Conservation (phyloP, 106 monocot species). For the Dendrobium huoshanense region DNA sequence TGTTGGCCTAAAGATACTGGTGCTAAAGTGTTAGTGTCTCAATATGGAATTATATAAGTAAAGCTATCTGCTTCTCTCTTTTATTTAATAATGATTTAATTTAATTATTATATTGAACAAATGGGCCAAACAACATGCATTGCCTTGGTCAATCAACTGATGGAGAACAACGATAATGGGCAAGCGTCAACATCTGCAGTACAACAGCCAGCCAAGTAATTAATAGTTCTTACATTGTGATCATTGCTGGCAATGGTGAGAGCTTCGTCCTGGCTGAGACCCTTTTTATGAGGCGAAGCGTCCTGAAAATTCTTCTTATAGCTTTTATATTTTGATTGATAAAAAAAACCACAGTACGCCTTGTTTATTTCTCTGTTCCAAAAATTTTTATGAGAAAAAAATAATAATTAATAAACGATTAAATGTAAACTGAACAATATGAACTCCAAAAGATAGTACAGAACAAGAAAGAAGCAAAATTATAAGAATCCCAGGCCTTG, state of each 20-base stretch:
- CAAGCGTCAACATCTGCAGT: not conserved
- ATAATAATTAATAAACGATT: not conserved
- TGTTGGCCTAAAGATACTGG: too few relatives aligned
- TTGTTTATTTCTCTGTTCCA: conserved; percentile 79
- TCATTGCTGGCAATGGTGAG: not conserved
- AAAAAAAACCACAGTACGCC: conserved; percentile 83
- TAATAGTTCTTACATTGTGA: conserved; percentile 14
- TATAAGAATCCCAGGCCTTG: not conserved
- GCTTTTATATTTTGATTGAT: conserved; percentile 31
- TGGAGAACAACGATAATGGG: not conserved
- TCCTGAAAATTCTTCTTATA: conserved; percentile 15
- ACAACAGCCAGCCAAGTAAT: not conserved
- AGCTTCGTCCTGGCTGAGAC: conserved; percentile 8
- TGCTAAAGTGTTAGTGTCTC: too few relatives aligned
- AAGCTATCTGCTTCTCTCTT: not conserved
- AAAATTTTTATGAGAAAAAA: conserved; percentile 4
- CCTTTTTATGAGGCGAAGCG: not conserved
- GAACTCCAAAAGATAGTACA: not conserved
- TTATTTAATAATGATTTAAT: not conserved
- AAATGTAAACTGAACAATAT: not conserved
- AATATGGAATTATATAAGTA: too few relatives aligned
- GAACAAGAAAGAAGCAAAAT: not conserved
- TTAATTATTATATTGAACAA: not conserved
- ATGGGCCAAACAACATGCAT: not conserved
- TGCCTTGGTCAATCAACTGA: not conserved